Evolutionary conservation across 73 alveolate species (phyloP).

Genomic region (Urostyla sp.): DNA sequence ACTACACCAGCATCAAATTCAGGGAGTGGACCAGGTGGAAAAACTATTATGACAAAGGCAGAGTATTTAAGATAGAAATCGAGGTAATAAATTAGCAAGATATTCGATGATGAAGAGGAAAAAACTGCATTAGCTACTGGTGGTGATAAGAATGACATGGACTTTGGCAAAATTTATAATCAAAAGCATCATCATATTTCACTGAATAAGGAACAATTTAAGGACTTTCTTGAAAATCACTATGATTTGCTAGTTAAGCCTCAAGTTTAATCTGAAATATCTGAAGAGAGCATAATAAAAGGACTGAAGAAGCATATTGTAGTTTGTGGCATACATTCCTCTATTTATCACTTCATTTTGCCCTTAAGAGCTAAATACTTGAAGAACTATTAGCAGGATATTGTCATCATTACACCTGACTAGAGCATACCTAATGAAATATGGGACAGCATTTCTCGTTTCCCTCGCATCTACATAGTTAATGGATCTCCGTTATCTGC

Average conservation of each 20-base stretch:
- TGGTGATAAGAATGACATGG: slow-evolving; percentile 1
- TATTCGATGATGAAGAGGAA: slow-evolving; percentile 70
- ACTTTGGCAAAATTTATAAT: no score
- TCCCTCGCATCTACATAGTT: slow-evolving; percentile 87
- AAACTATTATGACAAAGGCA: background rate
- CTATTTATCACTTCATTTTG: slow-evolving; percentile 89
- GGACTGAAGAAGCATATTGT: slow-evolving; percentile 89
- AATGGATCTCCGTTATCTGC: slow-evolving; percentile 91
- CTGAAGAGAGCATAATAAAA: slow-evolving; percentile 29
- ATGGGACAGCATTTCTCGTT: slow-evolving; percentile 93
- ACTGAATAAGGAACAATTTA: no score
- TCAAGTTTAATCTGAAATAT: slow-evolving; percentile 63
- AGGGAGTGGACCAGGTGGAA: background rate
- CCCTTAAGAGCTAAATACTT: slow-evolving; percentile 97
- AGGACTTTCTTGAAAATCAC: slow-evolving; percentile 76
- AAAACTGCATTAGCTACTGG: slow-evolving; percentile 58
- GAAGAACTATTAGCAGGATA: slow-evolving; percentile 86
- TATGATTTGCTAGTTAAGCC: slow-evolving; percentile 74
- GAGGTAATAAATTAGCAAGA: background rate
- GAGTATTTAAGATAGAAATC: no score
- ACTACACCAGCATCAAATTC: background rate
- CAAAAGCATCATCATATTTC: no score
- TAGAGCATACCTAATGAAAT: slow-evolving; percentile 78
- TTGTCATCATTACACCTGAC: slow-evolving; percentile 84
- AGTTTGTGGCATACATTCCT: slow-evolving; percentile 97